Evolutionary conservation across 768 basidiomycete genomes (phyloP), one percentile per base, ranked within the genome.

Genomic region (Lactarius psammicola): DNA sequence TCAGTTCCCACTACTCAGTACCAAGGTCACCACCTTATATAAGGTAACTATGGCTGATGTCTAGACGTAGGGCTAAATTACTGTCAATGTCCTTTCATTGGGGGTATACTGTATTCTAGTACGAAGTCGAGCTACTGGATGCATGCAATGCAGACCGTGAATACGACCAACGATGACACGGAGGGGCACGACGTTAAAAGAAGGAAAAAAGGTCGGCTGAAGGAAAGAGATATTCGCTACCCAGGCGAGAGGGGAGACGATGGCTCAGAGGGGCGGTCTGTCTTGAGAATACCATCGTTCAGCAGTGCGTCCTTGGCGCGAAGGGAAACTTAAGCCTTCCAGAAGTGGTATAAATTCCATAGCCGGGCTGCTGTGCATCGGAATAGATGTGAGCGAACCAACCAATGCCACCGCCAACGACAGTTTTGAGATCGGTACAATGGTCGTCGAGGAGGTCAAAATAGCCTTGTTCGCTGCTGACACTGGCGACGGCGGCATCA

Each of bases 341-440:
- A 34, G 77, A 74, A 0, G 49, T 67, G 36, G 80, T 75, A 70
- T 87, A 87, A 60, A 91, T 82, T 7, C 89, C 90, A 71, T 92
- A 92, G 17, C 89, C 89, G 20, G 86, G 85, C 59, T 80, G 80
- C 74, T 85, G 81, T 66, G 75, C 65, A 71, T 90, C 90, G 1
- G 85, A 85, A 71, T 90, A 91, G 61, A 91, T 86, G 72, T 92
- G 90, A 31, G 87, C 88, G 70, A 92, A 92, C 90, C 90, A 92
- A 13, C 90, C 88, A 40, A 91, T 77, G 28, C 88, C 88, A 26
- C 88, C 88, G 3, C 82, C 82, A 18, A 76, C 72, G 28, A 83
- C 82, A 0, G 68, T 71, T 75, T 92, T 92, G 71, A 92, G 79
- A 69, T 85, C 80, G 13, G 77, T 71, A 71, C 90, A 92, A 62